Conservation (phyloP, 2,329 filamentous ascomycete species). For the Diaporthe ilicicola region DNA sequence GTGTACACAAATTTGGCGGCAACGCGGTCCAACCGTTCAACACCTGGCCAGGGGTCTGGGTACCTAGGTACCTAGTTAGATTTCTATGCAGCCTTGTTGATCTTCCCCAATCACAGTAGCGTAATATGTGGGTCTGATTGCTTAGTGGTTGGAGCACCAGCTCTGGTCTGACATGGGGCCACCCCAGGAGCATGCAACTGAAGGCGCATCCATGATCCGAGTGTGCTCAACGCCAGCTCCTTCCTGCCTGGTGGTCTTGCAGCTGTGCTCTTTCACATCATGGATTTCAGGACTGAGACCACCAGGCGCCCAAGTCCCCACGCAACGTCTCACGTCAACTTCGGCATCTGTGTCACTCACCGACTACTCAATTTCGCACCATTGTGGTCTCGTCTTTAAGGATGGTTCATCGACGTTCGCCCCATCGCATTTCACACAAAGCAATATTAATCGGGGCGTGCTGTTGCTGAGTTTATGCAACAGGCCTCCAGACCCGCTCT, state of each 20-base stretch:
- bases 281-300: not conserved
- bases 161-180: not conserved
- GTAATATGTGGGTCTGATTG: not conserved
- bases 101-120: not conserved
- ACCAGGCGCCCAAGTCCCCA: not conserved
- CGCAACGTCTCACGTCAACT: not conserved
- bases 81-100: slow-evolving; percentile 25
- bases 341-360: not conserved
- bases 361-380: not conserved
- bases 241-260: slow-evolving; percentile 5
- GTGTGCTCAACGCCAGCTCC: slow-evolving; percentile 4
- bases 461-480: not conserved
- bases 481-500: not conserved
- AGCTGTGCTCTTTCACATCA: slow-evolving; percentile 1
- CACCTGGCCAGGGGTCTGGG: not conserved
- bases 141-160: slow-evolving; percentile 10
- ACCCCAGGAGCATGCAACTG: not conserved
- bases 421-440: not conserved
- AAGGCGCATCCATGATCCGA: not conserved
- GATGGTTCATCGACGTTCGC: not conserved
- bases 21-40: slow-evolving; percentile 19
- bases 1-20: slow-evolving; percentile 32
- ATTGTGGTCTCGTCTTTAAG: not conserved
- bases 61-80: too few relatives aligned
- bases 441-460: not conserved